phyloP scores from a whole-genome alignment of 2,329 filamentous ascomycete species.

The Botryotinia narcissicola region DNA sequence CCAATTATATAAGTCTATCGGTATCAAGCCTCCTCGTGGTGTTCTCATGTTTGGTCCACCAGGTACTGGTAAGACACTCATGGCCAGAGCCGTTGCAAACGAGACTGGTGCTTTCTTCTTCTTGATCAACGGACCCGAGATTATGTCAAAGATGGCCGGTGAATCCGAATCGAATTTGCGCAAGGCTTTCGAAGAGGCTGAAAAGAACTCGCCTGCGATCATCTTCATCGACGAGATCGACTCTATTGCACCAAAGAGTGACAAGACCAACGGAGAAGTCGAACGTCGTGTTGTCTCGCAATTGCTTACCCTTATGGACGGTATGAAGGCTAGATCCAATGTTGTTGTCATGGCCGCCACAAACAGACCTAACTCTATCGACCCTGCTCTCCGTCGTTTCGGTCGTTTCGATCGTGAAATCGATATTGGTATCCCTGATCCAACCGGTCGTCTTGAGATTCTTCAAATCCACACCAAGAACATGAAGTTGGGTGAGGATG shows the following conservation, averaged over 20 bases:
- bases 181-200: slow-evolving; percentile 99
- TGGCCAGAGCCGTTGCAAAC: slow-evolving; percentile 98
- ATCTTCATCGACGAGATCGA: slow-evolving; percentile 99
- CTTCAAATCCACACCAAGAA: slow-evolving; percentile 99
- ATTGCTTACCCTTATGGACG: slow-evolving; percentile 96
- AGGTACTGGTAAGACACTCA: slow-evolving; percentile 98
- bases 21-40: slow-evolving; percentile 98
- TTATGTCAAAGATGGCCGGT: slow-evolving; percentile 99
- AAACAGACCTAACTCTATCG: slow-evolving; percentile 98
- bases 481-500: slow-evolving; percentile 98
- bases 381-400: slow-evolving; percentile 94
- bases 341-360: slow-evolving; percentile 99
- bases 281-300: slow-evolving; percentile 98
- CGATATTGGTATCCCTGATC: slow-evolving; percentile 96
- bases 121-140: slow-evolving; percentile 97
- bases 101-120: slow-evolving; percentile 99
- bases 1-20: slow-evolving; percentile 99
- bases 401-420: slow-evolving; percentile 99
- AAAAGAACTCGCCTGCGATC: slow-evolving; percentile 98
- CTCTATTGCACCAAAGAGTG: slow-evolving; percentile 98
- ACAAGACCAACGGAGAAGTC: slow-evolving; percentile 99
- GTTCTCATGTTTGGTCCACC: slow-evolving; percentile 95
- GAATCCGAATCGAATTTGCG: slow-evolving; percentile 97
- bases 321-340: slow-evolving; percentile 99
- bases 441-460: slow-evolving; percentile 97